phyloP scores from a whole-genome alignment of 768 basidiomycete species.

The Mycena rebaudengoi region DNA sequence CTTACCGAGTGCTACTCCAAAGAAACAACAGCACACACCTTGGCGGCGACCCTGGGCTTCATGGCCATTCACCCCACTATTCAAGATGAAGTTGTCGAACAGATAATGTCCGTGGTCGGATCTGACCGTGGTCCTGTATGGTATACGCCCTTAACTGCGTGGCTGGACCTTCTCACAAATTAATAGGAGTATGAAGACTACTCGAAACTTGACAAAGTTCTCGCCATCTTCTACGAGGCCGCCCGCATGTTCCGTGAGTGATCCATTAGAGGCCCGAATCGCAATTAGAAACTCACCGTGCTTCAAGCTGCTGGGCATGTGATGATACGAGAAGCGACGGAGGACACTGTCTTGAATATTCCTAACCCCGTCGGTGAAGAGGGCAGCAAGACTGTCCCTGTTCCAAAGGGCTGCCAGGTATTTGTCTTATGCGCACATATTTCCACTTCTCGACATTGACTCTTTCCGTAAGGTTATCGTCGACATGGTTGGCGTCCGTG shows the following conservation, averaged over 20 bases:
- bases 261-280: neutral
- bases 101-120: slow-evolving; percentile 51
- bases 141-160: neutral
- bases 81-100: slow-evolving; percentile 57
- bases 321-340: slow-evolving; percentile 35
- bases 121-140: slow-evolving; percentile 43
- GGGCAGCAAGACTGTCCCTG: slow-evolving; percentile 27
- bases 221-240: slow-evolving; percentile 42
- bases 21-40: slow-evolving; percentile 62
- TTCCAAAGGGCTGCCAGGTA: slow-evolving; percentile 32
- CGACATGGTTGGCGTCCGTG: slow-evolving; percentile 60
- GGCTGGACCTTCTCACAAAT: neutral
- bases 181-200: slow-evolving; percentile 29
- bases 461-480: slow-evolving; percentile 43
- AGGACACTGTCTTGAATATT: slow-evolving; percentile 37
- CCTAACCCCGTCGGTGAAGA: slow-evolving; percentile 37
- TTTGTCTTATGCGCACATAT: too few relatives aligned
- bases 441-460: too few relatives aligned
- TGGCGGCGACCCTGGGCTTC: slow-evolving; percentile 57
- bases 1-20: neutral
- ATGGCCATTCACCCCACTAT: slow-evolving; percentile 54
- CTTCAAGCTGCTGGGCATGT: slow-evolving; percentile 30
- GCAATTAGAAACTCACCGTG: neutral
- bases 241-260: slow-evolving; percentile 39
- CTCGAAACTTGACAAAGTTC: slow-evolving; percentile 33